These are phyloP conservation scores for Cocos nucifera DNA, from an alignment of 176 grass and related monocot genomes.

Conservation along the genomic window DNA sequence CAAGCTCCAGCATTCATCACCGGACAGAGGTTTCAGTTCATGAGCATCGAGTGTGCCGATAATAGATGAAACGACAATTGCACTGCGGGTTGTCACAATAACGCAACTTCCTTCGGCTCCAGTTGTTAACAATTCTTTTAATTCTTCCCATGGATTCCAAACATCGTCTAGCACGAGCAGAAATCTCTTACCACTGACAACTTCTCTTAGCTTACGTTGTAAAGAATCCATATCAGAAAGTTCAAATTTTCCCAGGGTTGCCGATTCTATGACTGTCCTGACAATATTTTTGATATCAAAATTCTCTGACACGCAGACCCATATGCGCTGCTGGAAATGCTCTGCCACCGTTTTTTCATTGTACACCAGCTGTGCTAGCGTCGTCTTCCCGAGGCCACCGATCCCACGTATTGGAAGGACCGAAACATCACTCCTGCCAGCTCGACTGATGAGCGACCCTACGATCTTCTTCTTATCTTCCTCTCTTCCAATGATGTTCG, in stretches of 20 bases:
- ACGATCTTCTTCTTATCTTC: not conserved
- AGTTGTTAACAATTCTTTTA: not conserved
- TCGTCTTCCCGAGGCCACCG: conserved; percentile 41
- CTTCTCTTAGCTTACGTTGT: too few species aligned
- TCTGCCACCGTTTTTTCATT: conserved; percentile 3
- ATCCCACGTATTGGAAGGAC: conserved; percentile 38
- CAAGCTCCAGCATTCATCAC: too few species aligned
- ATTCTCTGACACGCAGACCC: conserved; percentile 30
- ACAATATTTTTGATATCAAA: conserved; percentile 9
- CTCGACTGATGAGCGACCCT: not conserved
- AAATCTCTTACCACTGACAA: too few species aligned
- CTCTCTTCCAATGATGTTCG: not conserved
- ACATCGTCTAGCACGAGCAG: too few species aligned
- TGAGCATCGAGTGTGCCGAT: too few species aligned
- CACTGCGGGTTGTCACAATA: too few species aligned
- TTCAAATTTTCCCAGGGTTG: not conserved
- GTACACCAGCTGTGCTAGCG: conserved; percentile 33
- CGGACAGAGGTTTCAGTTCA: too few species aligned
- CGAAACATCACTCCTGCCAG: not conserved
- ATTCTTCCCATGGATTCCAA: not conserved
- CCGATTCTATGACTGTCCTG: conserved; percentile 17
- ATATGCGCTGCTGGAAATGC: conserved; percentile 23
- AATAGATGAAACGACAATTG: too few species aligned
- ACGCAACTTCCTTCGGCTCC: too few species aligned
- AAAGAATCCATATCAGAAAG: not conserved